These are phyloP conservation scores for Dovyalis caffra DNA, from an alignment of 345 rosid genomes.

Conservation along the genomic window DNA sequence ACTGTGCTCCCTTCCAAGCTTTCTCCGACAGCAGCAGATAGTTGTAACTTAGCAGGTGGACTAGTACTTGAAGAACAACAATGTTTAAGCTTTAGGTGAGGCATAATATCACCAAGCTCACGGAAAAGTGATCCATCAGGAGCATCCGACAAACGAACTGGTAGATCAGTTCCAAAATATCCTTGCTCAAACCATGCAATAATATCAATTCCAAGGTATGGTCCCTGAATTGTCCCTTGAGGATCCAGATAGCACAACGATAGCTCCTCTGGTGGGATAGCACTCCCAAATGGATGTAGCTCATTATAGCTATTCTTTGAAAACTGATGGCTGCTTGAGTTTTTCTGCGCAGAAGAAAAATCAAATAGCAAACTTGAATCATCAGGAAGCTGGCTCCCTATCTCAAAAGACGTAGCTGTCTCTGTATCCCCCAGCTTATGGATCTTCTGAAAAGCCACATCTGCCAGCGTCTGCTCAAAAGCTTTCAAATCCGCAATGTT, in stretches of 20 bases:
- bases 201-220: conserved; percentile 29
- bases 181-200: conserved; percentile 30
- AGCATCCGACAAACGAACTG: conserved; percentile 26
- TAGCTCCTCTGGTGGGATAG: conserved; percentile 5
- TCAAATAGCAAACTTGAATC: conserved; percentile 13
- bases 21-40: conserved; percentile 24
- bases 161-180: conserved; percentile 31
- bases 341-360: conserved; percentile 38
- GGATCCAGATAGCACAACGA: conserved; percentile 25
- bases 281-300: too few species aligned
- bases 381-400: conserved; percentile 11
- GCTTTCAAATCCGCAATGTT: conserved; percentile 16
- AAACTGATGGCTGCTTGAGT: too few species aligned
- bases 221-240: conserved; percentile 23
- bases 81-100: conserved; percentile 17
- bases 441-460: conserved; percentile 9
- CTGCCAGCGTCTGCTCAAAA: conserved; percentile 18
- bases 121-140: conserved; percentile 20
- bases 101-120: conserved; percentile 27
- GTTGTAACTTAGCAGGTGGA: conserved; percentile 6
- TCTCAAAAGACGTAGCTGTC: background rate
- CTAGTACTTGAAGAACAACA: conserved; percentile 1
- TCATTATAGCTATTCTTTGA: too few species aligned
- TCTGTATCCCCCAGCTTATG: background rate
- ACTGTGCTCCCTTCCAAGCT: conserved; percentile 16